Conservation (phyloP, 2,329 filamentous ascomycete genomes). For the Sphaceloma murrayae region DNA sequence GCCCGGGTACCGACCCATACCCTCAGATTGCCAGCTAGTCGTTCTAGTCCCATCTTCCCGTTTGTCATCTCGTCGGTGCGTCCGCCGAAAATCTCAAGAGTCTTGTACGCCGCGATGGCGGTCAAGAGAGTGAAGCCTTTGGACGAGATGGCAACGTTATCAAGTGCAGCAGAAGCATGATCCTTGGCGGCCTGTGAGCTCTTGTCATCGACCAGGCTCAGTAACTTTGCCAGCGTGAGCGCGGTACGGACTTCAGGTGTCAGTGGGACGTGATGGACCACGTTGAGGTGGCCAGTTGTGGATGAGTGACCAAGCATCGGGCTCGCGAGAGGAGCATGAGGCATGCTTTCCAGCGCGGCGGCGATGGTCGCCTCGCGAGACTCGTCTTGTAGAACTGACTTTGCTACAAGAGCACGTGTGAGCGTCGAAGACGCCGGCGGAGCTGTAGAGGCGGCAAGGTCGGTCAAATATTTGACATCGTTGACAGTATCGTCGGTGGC, state of each 20-base stretch:
- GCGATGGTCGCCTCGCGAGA: conserved; percentile 44
- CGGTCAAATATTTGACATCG: conserved; percentile 44
- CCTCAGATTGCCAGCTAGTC: conserved; percentile 35
- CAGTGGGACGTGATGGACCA: conserved; percentile 46
- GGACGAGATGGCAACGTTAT: conserved; percentile 33
- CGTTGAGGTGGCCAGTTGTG: conserved; percentile 33
- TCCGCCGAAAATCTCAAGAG: conserved; percentile 32
- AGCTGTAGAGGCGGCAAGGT: conserved; percentile 61
- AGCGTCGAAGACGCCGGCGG: conserved; percentile 68
- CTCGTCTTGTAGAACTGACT: conserved; percentile 48
- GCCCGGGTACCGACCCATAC: conserved; percentile 40
- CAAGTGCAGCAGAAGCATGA: conserved; percentile 33
- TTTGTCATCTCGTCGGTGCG: conserved; percentile 27
- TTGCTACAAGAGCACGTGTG: conserved; percentile 48
- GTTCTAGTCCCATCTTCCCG: conserved; percentile 34
- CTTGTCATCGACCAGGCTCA: conserved; percentile 33
- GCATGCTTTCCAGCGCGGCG: conserved; percentile 45
- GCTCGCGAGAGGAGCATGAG: conserved; percentile 23
- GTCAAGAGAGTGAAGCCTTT: conserved; percentile 36
- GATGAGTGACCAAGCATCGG: conserved; percentile 24
- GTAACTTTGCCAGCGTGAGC: conserved; percentile 51
- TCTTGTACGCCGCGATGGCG: conserved; percentile 36
- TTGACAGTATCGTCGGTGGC: conserved; percentile 40
- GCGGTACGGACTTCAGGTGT: conserved; percentile 49
- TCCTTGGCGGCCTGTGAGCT: conserved; percentile 26